Conservation (phyloP, 345 rosid genomes). For the Bruguiera parviflora region DNA sequence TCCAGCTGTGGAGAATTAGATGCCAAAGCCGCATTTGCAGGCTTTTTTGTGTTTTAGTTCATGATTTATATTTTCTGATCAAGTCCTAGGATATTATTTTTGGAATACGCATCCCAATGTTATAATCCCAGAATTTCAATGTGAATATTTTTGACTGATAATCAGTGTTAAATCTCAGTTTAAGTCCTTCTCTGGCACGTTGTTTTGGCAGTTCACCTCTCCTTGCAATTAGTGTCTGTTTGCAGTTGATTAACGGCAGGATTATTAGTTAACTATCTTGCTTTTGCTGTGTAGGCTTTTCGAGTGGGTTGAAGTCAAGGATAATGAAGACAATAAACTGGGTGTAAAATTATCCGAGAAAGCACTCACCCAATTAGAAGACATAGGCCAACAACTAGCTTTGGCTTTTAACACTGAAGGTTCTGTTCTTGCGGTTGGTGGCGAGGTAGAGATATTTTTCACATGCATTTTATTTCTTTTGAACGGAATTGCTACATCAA, state of each 20-base stretch:
- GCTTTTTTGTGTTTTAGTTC: background rate
- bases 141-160: background rate
- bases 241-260: background rate
- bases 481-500: slow-evolving; percentile 7
- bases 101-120: background rate
- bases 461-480: background rate
- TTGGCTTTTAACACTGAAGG: slow-evolving; percentile 65
- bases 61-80: background rate
- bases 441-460: slow-evolving; percentile 56
- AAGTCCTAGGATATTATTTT: background rate
- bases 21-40: no score
- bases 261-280: background rate
- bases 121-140: background rate
- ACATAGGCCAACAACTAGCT: slow-evolving; percentile 74
- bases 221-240: slow-evolving; percentile 7
- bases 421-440: slow-evolving; percentile 69
- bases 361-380: slow-evolving; percentile 47
- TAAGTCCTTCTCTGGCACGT: background rate
- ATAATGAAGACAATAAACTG: slow-evolving; percentile 35
- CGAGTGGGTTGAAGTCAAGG: slow-evolving; percentile 58
- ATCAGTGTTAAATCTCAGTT: background rate
- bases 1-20: background rate
- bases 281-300: slow-evolving; percentile 41
- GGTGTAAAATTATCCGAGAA: slow-evolving; percentile 50
- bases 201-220: background rate